phyloP scores from a whole-genome alignment of 2,329 filamentous ascomycete genomes.

The Alternaria gansuensis region DNA sequence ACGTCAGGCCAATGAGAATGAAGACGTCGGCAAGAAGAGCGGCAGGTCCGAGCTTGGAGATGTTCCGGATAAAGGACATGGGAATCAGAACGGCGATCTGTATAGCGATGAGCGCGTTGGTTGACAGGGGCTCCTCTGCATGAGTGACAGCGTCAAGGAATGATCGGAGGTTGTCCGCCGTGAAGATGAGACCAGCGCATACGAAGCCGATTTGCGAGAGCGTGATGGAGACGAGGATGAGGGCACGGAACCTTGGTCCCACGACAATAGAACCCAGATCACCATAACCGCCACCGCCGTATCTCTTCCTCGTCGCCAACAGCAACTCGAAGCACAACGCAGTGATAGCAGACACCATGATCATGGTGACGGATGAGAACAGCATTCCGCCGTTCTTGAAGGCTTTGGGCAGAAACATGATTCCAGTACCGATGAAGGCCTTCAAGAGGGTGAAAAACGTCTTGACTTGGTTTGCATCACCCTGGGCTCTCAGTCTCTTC shows the following conservation, averaged over 20 bases:
- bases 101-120: constrained; percentile 69
- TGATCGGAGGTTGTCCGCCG: constrained; percentile 74
- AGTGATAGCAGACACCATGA: constrained; percentile 71
- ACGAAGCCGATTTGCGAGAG: constrained; percentile 82
- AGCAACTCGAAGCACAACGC: constrained; percentile 77
- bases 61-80: constrained; percentile 75
- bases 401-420: constrained; percentile 82
- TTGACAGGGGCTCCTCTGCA: constrained; percentile 60
- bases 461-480: constrained; percentile 73
- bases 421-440: constrained; percentile 80
- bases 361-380: constrained; percentile 74
- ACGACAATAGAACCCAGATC: constrained; percentile 70
- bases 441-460: constrained; percentile 82
- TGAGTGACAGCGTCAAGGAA: constrained; percentile 71
- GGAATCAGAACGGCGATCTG: constrained; percentile 73
- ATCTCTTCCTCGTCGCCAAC: constrained; percentile 69
- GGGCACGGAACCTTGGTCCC: constrained; percentile 67
- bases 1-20: constrained; percentile 73
- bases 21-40: constrained; percentile 76
- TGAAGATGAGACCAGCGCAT: constrained; percentile 79
- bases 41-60: constrained; percentile 74
- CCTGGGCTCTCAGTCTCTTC: constrained; percentile 57
- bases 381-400: constrained; percentile 81
- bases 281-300: constrained; percentile 76
- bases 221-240: constrained; percentile 75